phyloP scores from a whole-genome alignment of 306 rosid genomes.

The Vigna radiata region DNA sequence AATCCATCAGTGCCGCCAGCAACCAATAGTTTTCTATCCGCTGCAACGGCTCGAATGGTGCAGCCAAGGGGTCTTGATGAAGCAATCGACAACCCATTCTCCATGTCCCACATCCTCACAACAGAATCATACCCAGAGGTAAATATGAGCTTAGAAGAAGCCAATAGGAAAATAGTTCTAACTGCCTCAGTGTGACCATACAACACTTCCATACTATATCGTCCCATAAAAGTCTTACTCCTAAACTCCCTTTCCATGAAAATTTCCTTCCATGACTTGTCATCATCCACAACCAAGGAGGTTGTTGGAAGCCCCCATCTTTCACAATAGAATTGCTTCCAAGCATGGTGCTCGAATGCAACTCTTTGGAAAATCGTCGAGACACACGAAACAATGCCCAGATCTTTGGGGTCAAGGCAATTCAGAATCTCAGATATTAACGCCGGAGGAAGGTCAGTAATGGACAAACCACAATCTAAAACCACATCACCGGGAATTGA shows the following conservation, averaged over 20 bases:
- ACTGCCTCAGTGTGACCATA: conserved; percentile 90
- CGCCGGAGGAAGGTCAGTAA: conserved; percentile 80
- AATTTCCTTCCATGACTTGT: conserved; percentile 84
- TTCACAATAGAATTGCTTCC: conserved; percentile 93
- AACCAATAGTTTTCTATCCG: conserved; percentile 69
- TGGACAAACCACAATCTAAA: conserved; percentile 51
- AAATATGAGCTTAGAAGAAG: conserved; percentile 81
- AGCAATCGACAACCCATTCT: conserved; percentile 79
- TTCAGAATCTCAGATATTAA: conserved; percentile 81
- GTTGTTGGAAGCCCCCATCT: conserved; percentile 88
- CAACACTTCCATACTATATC: conserved; percentile 76
- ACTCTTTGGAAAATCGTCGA: conserved; percentile 63
- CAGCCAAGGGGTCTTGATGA: conserved; percentile 84
- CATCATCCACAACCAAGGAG: conserved; percentile 50
- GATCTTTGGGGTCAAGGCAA: conserved; percentile 91
- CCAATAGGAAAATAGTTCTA: conserved; percentile 79
- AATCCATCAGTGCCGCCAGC: conserved; percentile 94
- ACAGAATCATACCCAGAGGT: conserved; percentile 90
- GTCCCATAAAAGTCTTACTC: conserved; percentile 93
- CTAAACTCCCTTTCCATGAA: conserved; percentile 95
- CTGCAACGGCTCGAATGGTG: conserved; percentile 91
- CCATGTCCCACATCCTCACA: conserved; percentile 93
- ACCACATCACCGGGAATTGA: conserved; percentile 49
- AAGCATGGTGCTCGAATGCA: conserved; percentile 89
- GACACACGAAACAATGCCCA: conserved; percentile 84